Percentiles rank a stretch among this genome's conserved stretches.
These are phyloP conservation scores for Violaceomyces palustris DNA, from an alignment of 1,284 basidiomycete species.

Conservation along the genomic window DNA sequence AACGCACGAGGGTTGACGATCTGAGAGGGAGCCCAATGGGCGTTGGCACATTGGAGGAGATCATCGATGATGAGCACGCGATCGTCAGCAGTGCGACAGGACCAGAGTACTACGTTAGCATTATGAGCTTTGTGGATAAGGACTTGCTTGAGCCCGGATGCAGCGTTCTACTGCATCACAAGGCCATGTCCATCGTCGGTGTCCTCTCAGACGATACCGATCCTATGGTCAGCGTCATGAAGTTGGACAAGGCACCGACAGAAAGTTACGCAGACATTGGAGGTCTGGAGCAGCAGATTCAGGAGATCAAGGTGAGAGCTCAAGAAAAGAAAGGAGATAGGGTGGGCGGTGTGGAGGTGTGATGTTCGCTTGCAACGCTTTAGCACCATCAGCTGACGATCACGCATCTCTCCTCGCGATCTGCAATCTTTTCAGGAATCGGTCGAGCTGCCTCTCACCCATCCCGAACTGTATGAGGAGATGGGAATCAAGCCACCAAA, in stretches of 20 bases:
- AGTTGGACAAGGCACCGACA: slow-evolving; percentile 87
- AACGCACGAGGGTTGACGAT: slow-evolving; percentile 89
- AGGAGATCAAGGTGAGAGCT: slow-evolving; percentile 78
- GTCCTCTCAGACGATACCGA: slow-evolving; percentile 95
- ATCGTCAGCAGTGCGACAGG: slow-evolving; percentile 93
- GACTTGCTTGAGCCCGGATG: slow-evolving; percentile 95
- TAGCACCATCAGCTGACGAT: too few relatives aligned
- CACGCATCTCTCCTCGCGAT: too few relatives aligned
- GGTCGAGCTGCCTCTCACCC: slow-evolving; percentile 93
- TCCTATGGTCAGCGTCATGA: slow-evolving; percentile 97
- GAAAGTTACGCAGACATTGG: slow-evolving; percentile 99
- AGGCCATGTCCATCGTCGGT: slow-evolving; percentile 89
- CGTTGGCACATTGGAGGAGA: slow-evolving; percentile 95
- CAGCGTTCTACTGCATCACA: slow-evolving; percentile 91
- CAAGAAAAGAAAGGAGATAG: not conserved
- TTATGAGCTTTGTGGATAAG: slow-evolving; percentile 99
- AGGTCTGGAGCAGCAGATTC: slow-evolving; percentile 91
- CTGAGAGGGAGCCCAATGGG: slow-evolving; percentile 92
- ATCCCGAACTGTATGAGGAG: slow-evolving; percentile 97
- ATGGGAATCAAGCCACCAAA: slow-evolving; percentile 99
- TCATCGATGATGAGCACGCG: slow-evolving; percentile 99
- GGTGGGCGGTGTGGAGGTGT: too few relatives aligned
- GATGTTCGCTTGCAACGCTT: too few relatives aligned
- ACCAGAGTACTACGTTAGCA: slow-evolving; percentile 95
- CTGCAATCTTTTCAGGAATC: slow-evolving; percentile 91